A percentile compares a stretch with the other conserved stretches of the same genome.
phyloP scores from a whole-genome alignment of 2,329 filamentous ascomycete genomes.

The Cryphonectria carpinicola region DNA sequence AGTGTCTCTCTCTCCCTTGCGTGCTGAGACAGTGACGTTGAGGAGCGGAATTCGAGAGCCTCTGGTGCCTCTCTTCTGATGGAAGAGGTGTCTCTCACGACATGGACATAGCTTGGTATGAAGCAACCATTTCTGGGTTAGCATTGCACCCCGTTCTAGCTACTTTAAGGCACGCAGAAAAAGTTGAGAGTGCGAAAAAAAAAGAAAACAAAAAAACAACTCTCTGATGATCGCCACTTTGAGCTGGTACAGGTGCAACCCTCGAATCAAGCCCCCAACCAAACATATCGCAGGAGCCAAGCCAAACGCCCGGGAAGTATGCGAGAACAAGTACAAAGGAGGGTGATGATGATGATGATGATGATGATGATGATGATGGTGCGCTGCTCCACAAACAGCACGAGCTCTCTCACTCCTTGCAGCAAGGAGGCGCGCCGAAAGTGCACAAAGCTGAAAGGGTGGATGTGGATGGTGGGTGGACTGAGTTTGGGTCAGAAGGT shows the following conservation, averaged over 20 bases:
- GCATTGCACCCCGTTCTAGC: slow-evolving; percentile 4
- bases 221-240: background rate
- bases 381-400: background rate
- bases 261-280: background rate
- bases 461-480: background rate
- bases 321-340: background rate
- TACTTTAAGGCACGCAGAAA: background rate
- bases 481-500: slow-evolving; percentile 16
- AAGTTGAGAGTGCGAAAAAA: background rate
- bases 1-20: background rate
- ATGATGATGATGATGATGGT: background rate
- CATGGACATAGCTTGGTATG: background rate
- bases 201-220: background rate
- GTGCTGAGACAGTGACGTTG: background rate
- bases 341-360: background rate
- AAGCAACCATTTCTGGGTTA: background rate
- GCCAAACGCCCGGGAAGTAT: slow-evolving; percentile 20
- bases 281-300: background rate
- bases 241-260: slow-evolving; percentile 20
- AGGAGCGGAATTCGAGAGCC: background rate
- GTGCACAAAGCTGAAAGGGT: slow-evolving; percentile 14
- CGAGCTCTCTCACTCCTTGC: background rate
- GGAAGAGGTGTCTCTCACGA: background rate
- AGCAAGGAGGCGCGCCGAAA: slow-evolving; percentile 2
- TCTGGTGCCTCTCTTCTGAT: background rate